These are phyloP conservation scores for Phalaenopsis aphrodite DNA, from an alignment of 106 monocot genomes.

Conservation along the genomic window DNA sequence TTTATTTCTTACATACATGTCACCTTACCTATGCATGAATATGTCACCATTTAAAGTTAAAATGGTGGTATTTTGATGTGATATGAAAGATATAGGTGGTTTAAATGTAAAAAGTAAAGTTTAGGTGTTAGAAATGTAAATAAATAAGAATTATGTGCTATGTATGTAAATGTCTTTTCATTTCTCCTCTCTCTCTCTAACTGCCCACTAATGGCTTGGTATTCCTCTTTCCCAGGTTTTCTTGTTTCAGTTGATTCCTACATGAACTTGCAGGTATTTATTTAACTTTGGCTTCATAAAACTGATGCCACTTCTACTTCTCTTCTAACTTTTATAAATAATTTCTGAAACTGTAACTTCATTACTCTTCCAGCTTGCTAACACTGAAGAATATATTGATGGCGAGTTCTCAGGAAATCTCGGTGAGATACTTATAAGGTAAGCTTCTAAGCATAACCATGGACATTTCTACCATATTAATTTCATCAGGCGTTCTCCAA, in stretches of 20 bases:
- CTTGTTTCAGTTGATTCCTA: conserved; percentile 96
- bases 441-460: not conserved
- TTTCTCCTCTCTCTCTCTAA: not conserved
- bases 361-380: conserved; percentile 52
- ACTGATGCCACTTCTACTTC: not conserved
- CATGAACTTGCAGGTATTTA: conserved; percentile 87
- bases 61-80: no score
- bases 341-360: not conserved
- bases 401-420: conserved; percentile 91
- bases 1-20: not conserved
- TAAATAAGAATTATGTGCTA: no score
- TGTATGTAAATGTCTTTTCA: no score
- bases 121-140: no score
- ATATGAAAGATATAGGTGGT: no score
- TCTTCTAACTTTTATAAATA: not conserved
- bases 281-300: not conserved
- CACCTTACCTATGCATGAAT: no score
- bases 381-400: conserved; percentile 89
- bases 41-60: no score
- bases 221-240: conserved; percentile 40
- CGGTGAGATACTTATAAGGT: conserved; percentile 93
- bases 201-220: not conserved
- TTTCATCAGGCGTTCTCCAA: not conserved
- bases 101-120: no score
- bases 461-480: not conserved